phyloP scores from a whole-genome alignment of 2,329 filamentous ascomycete species.

The Spiromastix sp. region DNA sequence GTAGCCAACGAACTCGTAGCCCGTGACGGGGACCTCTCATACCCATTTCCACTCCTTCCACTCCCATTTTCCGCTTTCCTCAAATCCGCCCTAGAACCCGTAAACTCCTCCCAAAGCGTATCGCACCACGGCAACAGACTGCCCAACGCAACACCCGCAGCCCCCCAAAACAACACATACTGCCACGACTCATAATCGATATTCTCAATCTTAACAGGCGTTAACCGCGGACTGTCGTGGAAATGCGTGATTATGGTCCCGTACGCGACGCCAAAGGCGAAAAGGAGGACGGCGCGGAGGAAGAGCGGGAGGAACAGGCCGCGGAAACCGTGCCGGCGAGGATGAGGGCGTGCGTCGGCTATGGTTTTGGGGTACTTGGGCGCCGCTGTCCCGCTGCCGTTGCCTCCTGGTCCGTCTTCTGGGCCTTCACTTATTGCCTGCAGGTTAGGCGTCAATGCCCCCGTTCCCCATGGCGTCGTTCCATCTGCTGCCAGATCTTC shows the following conservation, averaged over 20 bases:
- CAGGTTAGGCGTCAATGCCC: slow-evolving; percentile 56
- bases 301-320: slow-evolving; percentile 43
- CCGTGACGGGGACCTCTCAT: slow-evolving; percentile 20
- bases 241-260: slow-evolving; percentile 72
- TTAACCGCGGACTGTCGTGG: slow-evolving; percentile 54
- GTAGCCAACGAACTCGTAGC: slow-evolving; percentile 27
- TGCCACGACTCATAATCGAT: slow-evolving; percentile 45
- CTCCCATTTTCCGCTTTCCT: slow-evolving; percentile 8
- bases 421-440: slow-evolving; percentile 34
- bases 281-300: slow-evolving; percentile 56
- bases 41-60: slow-evolving; percentile 18
- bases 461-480: slow-evolving; percentile 67
- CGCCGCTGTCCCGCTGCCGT: slow-evolving; percentile 13
- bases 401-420: slow-evolving; percentile 26
- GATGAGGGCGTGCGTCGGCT: slow-evolving; percentile 16
- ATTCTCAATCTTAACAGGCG: slow-evolving; percentile 50
- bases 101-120: slow-evolving; percentile 54
- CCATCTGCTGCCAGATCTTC: slow-evolving; percentile 6
- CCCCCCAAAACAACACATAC: slow-evolving; percentile 73
- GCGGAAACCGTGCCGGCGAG: slow-evolving; percentile 26
- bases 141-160: slow-evolving; percentile 66
- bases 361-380: neutral
- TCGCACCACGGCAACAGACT: slow-evolving; percentile 79
- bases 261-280: slow-evolving; percentile 70
- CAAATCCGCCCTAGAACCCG: slow-evolving; percentile 24